Evolutionary conservation across 2,329 filamentous ascomycete species (phyloP), one percentile per base, ranked within the genome.

Genomic region (Fusarium nanum): DNA sequence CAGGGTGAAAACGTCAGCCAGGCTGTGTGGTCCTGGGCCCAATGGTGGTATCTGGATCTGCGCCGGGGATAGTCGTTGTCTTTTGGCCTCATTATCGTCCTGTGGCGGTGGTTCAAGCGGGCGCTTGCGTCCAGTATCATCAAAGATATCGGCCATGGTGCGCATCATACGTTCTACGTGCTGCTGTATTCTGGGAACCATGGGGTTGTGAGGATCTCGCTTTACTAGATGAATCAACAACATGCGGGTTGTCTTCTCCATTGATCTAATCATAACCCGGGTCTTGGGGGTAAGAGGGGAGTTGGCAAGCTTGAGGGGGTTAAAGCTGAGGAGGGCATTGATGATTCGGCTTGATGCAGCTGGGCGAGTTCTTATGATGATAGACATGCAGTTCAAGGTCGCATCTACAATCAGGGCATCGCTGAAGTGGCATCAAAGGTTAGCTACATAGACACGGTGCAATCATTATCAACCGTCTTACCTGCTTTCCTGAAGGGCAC

Each of bases 211-310:
- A 4, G 93, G 92, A 73, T 96, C 94, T 75, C 94, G 94, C 82
- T 95, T 95, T 72, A 92, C 85, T 56, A 97, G 84, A 80, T 98
- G 94, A 56, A 94, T 87, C 41, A 98, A 85, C 48, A 99, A 83
- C 72, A 94, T 89, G 74, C 94, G 89, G 5, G 92, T 92, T 25
- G 96, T 99, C 77, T 97, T 93, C 79, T 98, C 95, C 89, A 99
- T 96, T 7, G 95, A 98, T 80, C 91, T 93, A 66, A 97, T 87
- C 74, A 95, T 89, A 64, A 99, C 91, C 73, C 92, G 93, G 52
- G 88, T 87, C 76, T 90, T 93, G 5, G 93, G 87, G 1, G 92
- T 95, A 83, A 97, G 88, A 6, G 92, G 90, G 3, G 89, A 88
- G 74, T 89, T 91, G 60, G 92, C 93, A 70, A 93, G 87, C 79